Evolutionary conservation across 1,139 yeast species (phyloP).

Genomic region (Sugiyamaella pinicola): DNA sequence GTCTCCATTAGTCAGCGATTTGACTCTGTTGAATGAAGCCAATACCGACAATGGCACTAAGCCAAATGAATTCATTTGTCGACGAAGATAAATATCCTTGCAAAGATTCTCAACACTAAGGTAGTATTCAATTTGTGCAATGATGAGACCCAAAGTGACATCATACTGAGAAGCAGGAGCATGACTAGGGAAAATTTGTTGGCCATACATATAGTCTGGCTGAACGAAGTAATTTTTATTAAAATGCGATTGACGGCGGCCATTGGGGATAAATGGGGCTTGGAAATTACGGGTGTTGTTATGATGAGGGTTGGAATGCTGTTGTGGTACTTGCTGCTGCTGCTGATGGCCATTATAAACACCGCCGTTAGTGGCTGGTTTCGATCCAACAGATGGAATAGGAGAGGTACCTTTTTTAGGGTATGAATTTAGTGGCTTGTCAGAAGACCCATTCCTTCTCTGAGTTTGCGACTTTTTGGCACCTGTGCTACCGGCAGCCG

Average conservation of each 20-base stretch:
- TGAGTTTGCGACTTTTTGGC: conserved; percentile 2
- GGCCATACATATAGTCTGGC: conserved; percentile 30
- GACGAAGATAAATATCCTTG: conserved; percentile 76
- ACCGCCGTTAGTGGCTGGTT: conserved; percentile 10
- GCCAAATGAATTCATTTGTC: conserved; percentile 77
- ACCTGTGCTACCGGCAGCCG: neutral
- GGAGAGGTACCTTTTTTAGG: conserved; percentile 10
- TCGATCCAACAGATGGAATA: neutral
- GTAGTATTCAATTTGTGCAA: conserved; percentile 78
- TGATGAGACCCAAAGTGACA: conserved; percentile 38
- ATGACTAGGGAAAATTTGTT: conserved; percentile 28
- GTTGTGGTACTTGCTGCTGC: neutral
- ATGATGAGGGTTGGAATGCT: conserved; percentile 19
- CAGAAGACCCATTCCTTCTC: conserved; percentile 1
- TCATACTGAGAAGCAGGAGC: conserved; percentile 34
- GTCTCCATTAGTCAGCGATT: conserved; percentile 58
- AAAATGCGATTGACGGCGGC: conserved; percentile 31
- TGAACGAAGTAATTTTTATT: conserved; percentile 31
- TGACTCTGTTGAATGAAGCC: conserved; percentile 73
- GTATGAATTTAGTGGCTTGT: conserved; percentile 13
- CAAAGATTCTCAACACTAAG: conserved; percentile 84
- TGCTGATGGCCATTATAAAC: conserved; percentile 12
- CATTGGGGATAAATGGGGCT: conserved; percentile 18
- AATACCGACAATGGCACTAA: conserved; percentile 65
- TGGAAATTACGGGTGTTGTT: conserved; percentile 17